Evolutionary conservation across 176 grass and related monocot species (phyloP).

Genomic region (Aegilops umbellulata): DNA sequence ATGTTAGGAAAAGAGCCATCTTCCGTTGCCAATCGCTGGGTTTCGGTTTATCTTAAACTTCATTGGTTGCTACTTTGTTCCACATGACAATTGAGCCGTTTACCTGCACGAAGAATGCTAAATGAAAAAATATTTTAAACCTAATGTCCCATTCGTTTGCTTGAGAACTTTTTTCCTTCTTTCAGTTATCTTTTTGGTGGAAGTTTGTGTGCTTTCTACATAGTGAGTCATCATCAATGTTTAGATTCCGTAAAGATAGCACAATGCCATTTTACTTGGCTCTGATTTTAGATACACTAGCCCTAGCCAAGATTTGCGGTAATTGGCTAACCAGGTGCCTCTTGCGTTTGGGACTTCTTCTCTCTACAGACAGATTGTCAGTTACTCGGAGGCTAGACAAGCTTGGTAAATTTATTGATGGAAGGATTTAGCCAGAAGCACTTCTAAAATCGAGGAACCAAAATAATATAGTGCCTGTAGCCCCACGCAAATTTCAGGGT

Average conservation of each 20-base stretch:
- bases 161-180: background rate
- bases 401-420: slow-evolving; percentile 19
- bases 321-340: background rate
- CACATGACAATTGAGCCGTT: background rate
- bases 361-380: background rate
- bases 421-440: background rate
- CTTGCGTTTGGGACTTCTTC: background rate
- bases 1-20: background rate
- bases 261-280: background rate
- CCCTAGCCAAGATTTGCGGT: background rate
- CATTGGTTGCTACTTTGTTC: background rate
- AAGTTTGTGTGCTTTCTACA: slow-evolving; percentile 11
- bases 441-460: background rate
- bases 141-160: background rate
- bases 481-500: slow-evolving; percentile 1
- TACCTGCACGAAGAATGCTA: background rate
- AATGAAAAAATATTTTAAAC: slow-evolving; percentile 6
- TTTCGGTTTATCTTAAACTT: slow-evolving; percentile 17
- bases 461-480: slow-evolving; percentile 1
- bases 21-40: background rate
- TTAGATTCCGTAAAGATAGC: background rate
- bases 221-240: background rate
- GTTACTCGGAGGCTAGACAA: background rate
- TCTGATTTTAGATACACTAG: background rate
- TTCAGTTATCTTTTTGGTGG: background rate